A percentile compares a stretch with the other conserved stretches of the same genome.
These are phyloP conservation scores for Rosa multiflora DNA, from an alignment of 306 rosid genomes.

Conservation along the genomic window DNA sequence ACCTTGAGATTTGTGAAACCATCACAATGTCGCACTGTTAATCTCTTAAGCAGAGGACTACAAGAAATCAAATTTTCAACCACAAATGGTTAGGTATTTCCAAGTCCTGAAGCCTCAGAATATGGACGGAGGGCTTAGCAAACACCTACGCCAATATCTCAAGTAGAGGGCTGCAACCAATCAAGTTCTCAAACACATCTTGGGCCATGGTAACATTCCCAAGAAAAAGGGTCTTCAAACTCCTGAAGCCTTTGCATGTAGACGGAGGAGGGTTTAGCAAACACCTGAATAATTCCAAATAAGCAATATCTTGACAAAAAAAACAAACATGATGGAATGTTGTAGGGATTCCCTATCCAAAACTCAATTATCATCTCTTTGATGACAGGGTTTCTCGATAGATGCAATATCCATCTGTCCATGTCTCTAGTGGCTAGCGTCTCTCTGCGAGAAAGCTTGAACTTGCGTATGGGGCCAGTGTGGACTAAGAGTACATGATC, in stretches of 20 bases:
- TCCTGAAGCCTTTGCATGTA: constrained; percentile 43
- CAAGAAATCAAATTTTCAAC: too few relatives aligned
- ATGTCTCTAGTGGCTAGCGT: not conserved
- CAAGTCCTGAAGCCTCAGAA: too few relatives aligned
- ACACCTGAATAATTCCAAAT: constrained; percentile 44
- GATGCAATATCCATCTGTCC: not conserved
- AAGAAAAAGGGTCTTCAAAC: constrained; percentile 51
- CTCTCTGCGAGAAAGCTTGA: constrained; percentile 23
- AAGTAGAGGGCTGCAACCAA: constrained; percentile 48
- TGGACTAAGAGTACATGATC: constrained; percentile 63
- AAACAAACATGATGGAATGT: not conserved
- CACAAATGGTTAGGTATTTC: too few relatives aligned
- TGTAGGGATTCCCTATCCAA: not conserved
- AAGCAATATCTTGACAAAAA: constrained; percentile 25
- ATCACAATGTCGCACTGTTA: too few relatives aligned
- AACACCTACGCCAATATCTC: constrained; percentile 42
- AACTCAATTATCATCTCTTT: not conserved
- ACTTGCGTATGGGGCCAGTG: constrained; percentile 42
- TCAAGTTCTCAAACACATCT: constrained; percentile 44
- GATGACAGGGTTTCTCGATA: not conserved
- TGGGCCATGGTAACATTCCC: constrained; percentile 25
- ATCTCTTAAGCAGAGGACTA: too few relatives aligned
- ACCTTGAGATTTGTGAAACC: too few relatives aligned
- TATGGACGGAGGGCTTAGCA: too few relatives aligned
- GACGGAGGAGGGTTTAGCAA: constrained; percentile 50